Percentiles rank a stretch among this genome's conserved stretches.
Evolutionary conservation across 352 stramenopile genomes (phyloP).

Genomic region (Phytopythium oedochilum): DNA sequence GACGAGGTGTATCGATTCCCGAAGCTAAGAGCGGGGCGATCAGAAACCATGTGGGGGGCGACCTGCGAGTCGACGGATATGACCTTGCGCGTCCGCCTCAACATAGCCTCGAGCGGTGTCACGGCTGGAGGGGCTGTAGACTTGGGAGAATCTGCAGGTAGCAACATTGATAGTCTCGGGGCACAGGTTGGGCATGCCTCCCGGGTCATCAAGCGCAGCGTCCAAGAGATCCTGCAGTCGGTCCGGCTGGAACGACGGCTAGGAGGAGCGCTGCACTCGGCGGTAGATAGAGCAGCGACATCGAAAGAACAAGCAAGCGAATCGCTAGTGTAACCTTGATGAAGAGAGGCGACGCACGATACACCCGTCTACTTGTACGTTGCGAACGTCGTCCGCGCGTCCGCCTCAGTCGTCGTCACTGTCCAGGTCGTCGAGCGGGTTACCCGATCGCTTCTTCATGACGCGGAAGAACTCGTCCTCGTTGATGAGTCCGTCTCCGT

Average conservation of each 20-base stretch:
- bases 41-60: slow-evolving; percentile 13
- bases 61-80: slow-evolving; percentile 33
- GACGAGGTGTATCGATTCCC: slow-evolving; percentile 3
- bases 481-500: slow-evolving; percentile 92
- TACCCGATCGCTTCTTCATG: slow-evolving; percentile 94
- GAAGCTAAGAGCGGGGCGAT: not conserved
- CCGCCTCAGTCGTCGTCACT: slow-evolving; percentile 81
- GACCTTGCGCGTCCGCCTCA: slow-evolving; percentile 39
- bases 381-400: not conserved
- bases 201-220: slow-evolving; percentile 58
- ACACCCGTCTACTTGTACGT: not conserved
- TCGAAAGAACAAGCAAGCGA: not conserved
- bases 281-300: not conserved
- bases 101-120: slow-evolving; percentile 15
- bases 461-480: slow-evolving; percentile 95
- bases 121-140: not conserved
- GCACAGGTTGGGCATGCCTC: slow-evolving; percentile 1
- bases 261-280: slow-evolving; percentile 5
- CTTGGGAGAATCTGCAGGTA: not conserved
- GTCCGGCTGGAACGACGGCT: slow-evolving; percentile 43
- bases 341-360: not conserved
- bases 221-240: slow-evolving; percentile 64
- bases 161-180: not conserved
- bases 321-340: not conserved
- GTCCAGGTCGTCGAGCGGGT: slow-evolving; percentile 89